Conservation (phyloP, 148 eudicot species). For the Diospyros lotus region DNA sequence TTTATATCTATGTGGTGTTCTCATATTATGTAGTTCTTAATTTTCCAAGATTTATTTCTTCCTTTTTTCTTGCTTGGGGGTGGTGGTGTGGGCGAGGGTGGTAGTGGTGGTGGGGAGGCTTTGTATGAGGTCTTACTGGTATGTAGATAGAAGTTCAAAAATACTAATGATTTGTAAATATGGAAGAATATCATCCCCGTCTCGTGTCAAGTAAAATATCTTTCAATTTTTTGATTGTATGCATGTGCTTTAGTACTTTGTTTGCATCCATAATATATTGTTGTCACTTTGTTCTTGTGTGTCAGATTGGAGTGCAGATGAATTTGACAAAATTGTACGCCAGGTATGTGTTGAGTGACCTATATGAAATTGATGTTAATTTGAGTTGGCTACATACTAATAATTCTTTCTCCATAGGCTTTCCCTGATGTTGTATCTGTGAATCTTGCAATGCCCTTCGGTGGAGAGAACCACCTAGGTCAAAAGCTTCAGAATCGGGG, state of each 20-base stretch:
- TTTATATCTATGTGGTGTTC: no score
- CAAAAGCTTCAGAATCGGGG: constrained; percentile 63
- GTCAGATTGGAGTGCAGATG: constrained; percentile 61
- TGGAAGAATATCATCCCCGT: background rate
- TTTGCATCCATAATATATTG: background rate
- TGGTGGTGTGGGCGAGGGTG: background rate
- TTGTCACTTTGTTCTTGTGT: constrained; percentile 4
- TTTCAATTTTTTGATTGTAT: background rate
- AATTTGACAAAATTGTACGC: constrained; percentile 44
- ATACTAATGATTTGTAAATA: background rate
- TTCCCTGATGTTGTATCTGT: constrained; percentile 60
- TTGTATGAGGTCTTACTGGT: background rate
- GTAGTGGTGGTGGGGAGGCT: background rate
- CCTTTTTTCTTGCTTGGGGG: background rate
- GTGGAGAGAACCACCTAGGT: constrained; percentile 26
- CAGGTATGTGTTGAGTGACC: constrained; percentile 41
- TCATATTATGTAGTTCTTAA: background rate
- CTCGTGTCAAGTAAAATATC: constrained; percentile 2
- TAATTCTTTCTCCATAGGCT: constrained; percentile 32
- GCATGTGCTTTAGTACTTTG: constrained; percentile 3
- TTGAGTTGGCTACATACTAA: background rate
- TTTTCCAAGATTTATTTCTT: background rate
- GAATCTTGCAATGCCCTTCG: constrained; percentile 43
- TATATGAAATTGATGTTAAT: constrained; percentile 1
- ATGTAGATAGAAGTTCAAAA: no score